Evolutionary conservation across 2,329 filamentous ascomycete species (phyloP), one percentile per base, ranked within the genome.

Genomic region (Xylariales sp.): DNA sequence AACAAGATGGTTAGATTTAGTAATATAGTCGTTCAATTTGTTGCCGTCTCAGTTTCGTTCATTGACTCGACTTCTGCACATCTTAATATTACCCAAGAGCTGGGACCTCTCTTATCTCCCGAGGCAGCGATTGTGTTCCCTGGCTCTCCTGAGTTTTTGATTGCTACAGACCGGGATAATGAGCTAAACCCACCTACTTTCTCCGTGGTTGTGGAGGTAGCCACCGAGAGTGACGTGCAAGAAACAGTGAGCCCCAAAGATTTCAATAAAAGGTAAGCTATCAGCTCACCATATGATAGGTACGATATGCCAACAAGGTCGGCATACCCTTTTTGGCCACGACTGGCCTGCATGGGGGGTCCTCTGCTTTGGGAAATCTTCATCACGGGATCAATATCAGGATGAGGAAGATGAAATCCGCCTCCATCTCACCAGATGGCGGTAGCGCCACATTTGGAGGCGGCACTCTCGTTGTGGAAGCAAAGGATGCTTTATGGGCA

Each of bases 271-370:
- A 25, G 8, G 8, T n/a, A 8, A 25, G 23, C 8, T n/a, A 25
- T 25, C n/a, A 8, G 23, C 23, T 25, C 23, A 25, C 23, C 23
- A 25, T n/a, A 25, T 8, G 23, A 15, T 35, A 71, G 67, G 61
- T 73, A 29, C 60, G 62, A 52, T 76, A 61, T 41, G 73, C 74
- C 29, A 72, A 69, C 45, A 48, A 59, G 25, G 54, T 63, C 31
- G 47, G 59, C 2, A 40, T 75, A 3, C 71, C 74, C 0, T 76
- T 79, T 43, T 63, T 80, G 3, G 66, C 72, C 1, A 68, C 62
- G 49, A 75, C 72, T 48, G 70, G 71, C 12, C 65, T 60, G 2
- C 76, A 80, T 40, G 76, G 74, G 4, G 59, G 68, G 4, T 60
- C 72, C 32, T 70, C 61, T 28, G 72, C 69, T 0, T 47, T 78